Conservation (phyloP, 2,329 filamentous ascomycete species). For the Xylaria sp. region DNA sequence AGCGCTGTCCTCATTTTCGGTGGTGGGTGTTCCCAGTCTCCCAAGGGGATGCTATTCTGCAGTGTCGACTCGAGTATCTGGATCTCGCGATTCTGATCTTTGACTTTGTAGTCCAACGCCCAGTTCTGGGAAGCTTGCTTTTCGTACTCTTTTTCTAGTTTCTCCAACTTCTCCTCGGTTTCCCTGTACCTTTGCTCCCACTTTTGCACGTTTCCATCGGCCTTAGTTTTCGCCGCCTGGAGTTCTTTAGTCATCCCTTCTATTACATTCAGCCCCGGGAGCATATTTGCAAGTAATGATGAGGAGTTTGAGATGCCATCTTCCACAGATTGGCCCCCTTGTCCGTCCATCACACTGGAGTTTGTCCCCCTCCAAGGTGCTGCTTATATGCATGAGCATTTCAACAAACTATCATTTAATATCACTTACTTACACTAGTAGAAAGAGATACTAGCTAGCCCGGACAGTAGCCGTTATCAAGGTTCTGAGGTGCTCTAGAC, state of each 20-base stretch:
- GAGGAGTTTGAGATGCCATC: neutral
- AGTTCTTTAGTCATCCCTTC: neutral
- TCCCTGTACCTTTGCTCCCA: neutral
- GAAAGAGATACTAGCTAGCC: neutral
- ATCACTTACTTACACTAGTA: neutral
- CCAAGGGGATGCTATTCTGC: neutral
- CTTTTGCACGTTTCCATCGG: neutral
- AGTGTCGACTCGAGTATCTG: neutral
- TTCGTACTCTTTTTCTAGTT: neutral
- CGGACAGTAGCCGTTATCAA: neutral
- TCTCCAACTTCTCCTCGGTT: neutral
- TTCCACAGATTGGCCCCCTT: neutral
- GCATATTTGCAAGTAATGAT: neutral
- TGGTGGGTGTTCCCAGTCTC: neutral
- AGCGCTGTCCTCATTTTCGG: neutral
- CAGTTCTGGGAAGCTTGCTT: neutral
- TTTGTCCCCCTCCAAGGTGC: neutral
- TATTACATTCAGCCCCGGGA: neutral
- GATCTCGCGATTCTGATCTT: neutral
- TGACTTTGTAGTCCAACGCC: neutral
- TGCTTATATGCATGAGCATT: neutral
- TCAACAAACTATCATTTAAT: neutral
- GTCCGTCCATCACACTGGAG: neutral
- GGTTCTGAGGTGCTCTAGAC: neutral
- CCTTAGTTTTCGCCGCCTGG: neutral